Conservation (phyloP, 1,139 yeast species). For the Meyerozyma smithsonii region DNA sequence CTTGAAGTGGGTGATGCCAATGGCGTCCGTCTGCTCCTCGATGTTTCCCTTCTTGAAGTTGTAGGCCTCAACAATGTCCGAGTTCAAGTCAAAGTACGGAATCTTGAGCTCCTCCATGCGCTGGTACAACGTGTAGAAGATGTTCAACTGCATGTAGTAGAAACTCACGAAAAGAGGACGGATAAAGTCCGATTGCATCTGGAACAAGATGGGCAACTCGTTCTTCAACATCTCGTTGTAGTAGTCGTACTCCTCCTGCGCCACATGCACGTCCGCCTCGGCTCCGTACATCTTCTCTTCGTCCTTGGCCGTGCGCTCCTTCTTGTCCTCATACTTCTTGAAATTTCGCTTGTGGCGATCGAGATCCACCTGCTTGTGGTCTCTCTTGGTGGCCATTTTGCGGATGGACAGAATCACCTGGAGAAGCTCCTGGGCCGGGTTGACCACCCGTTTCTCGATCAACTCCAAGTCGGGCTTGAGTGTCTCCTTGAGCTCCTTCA, state of each 20-base stretch:
- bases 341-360: constrained; percentile 75
- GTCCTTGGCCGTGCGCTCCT: constrained; percentile 79
- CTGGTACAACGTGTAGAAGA: constrained; percentile 85
- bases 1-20: constrained; percentile 84
- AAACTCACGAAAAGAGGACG: constrained; percentile 89
- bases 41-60: constrained; percentile 79
- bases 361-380: constrained; percentile 90
- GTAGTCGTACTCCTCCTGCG: constrained; percentile 93
- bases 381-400: constrained; percentile 92
- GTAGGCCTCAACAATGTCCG: constrained; percentile 82
- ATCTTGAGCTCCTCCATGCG: constrained; percentile 95
- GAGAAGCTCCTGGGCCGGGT: constrained; percentile 88
- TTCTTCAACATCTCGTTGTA: constrained; percentile 90
- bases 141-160: constrained; percentile 96
- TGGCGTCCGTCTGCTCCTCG: constrained; percentile 82
- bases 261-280: constrained; percentile 84
- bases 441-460: constrained; percentile 83
- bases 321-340: constrained; percentile 72
- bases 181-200: constrained; percentile 86
- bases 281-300: constrained; percentile 87
- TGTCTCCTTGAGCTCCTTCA: constrained; percentile 76
- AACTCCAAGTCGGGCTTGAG: constrained; percentile 90
- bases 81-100: constrained; percentile 83
- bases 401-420: constrained; percentile 76
- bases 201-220: constrained; percentile 83